Evolutionary conservation across 192 early-diverging fungal species (phyloP), one percentile per base, ranked within the genome.

Genomic region (Podila epigama): DNA sequence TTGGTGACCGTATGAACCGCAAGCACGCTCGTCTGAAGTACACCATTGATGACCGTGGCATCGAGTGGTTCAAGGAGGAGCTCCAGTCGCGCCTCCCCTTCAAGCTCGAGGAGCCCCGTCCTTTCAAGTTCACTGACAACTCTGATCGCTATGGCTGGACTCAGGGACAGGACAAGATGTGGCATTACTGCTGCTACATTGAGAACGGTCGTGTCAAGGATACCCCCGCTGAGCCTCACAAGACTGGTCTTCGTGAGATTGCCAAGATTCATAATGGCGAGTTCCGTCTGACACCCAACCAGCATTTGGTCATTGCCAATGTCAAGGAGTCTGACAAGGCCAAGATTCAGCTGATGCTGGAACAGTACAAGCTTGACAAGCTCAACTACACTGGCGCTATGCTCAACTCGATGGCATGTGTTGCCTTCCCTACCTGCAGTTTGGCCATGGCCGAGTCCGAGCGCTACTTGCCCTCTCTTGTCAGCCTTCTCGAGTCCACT

Each of bases 11-110:
- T 62, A 91, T 91, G 79, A 98, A 98, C 92, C 92, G 97, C 79
- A 96, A 96, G 87, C 97, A 98, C 84, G 97, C 97, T 12, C 93
- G 97, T 58, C 82, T 98, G 54, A 98, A 98, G 93, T 98, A 98
- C 86, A 98, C 97, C 36, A 94, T 98, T 67, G 97, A 98, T 69
- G 95, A 96, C 83, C 90, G 92, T 66, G 93, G 95, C 51, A 80
- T 98, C 62, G 91, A 92, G 61, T 98, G 95, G 92, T 96, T 96
- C 89, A 87, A 89, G 68, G 80, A 63, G 36, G 92, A 97, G 77
- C 89, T 98, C 28, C 95, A 96, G 81, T 69, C 75, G 51, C 90
- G 93, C 32, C 80, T 94, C 42, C 94, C 95, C 37, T 92, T 84
- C 84, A 85, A 77, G 27, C 75, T 98, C 15, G 85, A 89, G 63